Base-by-base conservation (phyloP, 2,329 filamentous ascomycete species). In the Shiraia bambusicola region DNA sequence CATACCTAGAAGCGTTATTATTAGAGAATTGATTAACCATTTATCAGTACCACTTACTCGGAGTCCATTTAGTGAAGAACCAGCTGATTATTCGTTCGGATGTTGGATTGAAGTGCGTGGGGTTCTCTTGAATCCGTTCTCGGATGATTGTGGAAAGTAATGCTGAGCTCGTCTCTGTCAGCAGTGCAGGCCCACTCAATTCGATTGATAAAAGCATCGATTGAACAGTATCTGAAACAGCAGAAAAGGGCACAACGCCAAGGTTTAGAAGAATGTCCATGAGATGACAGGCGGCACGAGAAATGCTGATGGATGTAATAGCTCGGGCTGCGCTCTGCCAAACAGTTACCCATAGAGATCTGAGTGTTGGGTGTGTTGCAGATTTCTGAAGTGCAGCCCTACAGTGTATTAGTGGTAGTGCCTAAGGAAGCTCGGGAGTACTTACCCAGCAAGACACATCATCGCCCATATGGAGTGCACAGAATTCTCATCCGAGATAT, bases 41-140 rank as follows among this genome's bases (percentile, higher is more conserved):
- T 10, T 3, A 12, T 4, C 29, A 22, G 19, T 8, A 22, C 8
- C 14, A 67, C 79, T 64, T 74, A 92, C 88, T 83, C 51, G 90
- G 86, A 52, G 83, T 83, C 90, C 92, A 98, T 57, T 80, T 84
- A 25, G 83, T 79, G 55, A 90, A 83, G 1, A 93, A 67, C 93
- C 93, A 98, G 55, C 83, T 78, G 41, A 93, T 80, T 26, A 93
- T 78, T 56, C 87, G 81, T 50, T 82, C 86, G 27, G 82, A 83
- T 3, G 83, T 86, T 28, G 76, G 75, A 52, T 83, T 80, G 51
- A 81, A 87, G 26, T 81, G 80, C 43, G 80, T 84, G 2, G 88
- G 86, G 31, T 86, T 81, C 56, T 84, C 79, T 19, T 79, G 76
- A 52, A 86, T 83, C 37, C 82, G 81, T 28, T 82, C 72, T 41